A percentile compares a stretch with the other conserved stretches of the same genome.
Evolutionary conservation across 176 grass and related monocot genomes (phyloP).

Genomic region (Oryza brachyantha): DNA sequence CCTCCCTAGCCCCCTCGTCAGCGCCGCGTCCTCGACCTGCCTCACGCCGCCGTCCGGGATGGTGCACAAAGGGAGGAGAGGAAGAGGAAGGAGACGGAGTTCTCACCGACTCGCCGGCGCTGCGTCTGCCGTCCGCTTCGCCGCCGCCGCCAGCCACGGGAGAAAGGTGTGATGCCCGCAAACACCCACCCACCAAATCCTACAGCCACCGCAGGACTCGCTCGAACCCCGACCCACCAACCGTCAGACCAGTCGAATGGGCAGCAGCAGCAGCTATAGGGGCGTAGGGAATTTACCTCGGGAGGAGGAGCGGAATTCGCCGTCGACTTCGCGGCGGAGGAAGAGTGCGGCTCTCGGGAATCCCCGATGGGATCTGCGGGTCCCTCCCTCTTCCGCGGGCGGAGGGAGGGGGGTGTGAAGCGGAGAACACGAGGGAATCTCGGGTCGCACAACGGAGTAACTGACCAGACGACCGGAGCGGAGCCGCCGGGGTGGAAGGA

Average conservation of each 20-base stretch:
- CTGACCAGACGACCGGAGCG: constrained; percentile 17
- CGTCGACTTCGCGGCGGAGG: constrained; percentile 7
- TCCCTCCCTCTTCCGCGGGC: not conserved
- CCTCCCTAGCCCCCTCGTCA: too few relatives aligned
- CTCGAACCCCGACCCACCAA: not conserved
- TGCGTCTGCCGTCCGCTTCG: too few relatives aligned
- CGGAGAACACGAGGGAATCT: constrained; percentile 30
- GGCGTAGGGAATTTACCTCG: not conserved
- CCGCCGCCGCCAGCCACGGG: too few relatives aligned
- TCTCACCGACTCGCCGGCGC: too few relatives aligned
- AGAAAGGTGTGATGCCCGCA: too few relatives aligned
- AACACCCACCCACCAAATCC: too few relatives aligned
- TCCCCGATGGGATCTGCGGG: constrained; percentile 42
- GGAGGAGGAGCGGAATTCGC: not conserved
- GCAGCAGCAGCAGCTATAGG: not conserved
- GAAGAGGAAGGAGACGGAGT: too few relatives aligned
- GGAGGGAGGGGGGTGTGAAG: not conserved
- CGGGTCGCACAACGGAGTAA: constrained; percentile 34
- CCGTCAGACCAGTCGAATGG: not conserved
- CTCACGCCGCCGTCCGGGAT: too few relatives aligned
- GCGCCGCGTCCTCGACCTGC: too few relatives aligned
- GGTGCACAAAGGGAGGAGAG: too few relatives aligned
- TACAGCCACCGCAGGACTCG: too few relatives aligned
- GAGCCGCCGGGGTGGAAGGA: not conserved
- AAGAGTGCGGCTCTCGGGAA: constrained; percentile 17